Percentiles rank a stretch among this genome's conserved stretches.
phyloP scores from a whole-genome alignment of 139 green algal species.

The Asterochloris erici region DNA sequence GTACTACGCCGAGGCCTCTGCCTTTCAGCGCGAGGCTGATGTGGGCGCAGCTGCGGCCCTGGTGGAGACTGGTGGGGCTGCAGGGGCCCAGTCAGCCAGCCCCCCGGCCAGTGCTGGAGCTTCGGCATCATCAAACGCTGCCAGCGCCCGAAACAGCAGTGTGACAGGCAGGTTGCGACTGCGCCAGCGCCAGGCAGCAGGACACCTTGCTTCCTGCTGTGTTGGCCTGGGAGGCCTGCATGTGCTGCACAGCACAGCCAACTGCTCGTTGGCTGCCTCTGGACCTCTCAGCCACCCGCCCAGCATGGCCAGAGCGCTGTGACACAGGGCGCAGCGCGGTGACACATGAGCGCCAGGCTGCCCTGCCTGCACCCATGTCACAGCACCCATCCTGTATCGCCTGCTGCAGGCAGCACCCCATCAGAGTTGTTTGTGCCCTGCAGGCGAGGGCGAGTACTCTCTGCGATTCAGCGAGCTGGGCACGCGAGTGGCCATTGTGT shows the following conservation, averaged over 20 bases:
- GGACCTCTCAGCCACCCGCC: too few relatives aligned
- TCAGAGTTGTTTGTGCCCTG: background rate
- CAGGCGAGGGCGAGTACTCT: slow-evolving; percentile 64
- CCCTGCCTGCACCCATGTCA: slow-evolving; percentile 9
- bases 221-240: background rate
- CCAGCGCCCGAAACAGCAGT: slow-evolving; percentile 6
- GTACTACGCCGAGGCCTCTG: slow-evolving; percentile 82
- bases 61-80: background rate
- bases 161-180: background rate
- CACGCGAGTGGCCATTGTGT: slow-evolving; percentile 75
- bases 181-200: background rate
- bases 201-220: background rate
- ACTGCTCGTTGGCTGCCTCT: background rate
- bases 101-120: background rate
- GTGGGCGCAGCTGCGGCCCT: background rate
- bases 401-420: background rate
- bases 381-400: background rate
- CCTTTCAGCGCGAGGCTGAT: slow-evolving; percentile 23
- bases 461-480: slow-evolving; percentile 69
- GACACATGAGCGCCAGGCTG: background rate
- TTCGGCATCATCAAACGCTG: slow-evolving; percentile 13
- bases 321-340: too few relatives aligned
- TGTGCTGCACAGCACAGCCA: background rate
- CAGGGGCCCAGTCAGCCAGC: background rate
- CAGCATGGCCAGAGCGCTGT: too few relatives aligned